Evolutionary conservation across 768 basidiomycete genomes (phyloP), one percentile per base, ranked within the genome.

Genomic region (Saitozyma podzolica): DNA sequence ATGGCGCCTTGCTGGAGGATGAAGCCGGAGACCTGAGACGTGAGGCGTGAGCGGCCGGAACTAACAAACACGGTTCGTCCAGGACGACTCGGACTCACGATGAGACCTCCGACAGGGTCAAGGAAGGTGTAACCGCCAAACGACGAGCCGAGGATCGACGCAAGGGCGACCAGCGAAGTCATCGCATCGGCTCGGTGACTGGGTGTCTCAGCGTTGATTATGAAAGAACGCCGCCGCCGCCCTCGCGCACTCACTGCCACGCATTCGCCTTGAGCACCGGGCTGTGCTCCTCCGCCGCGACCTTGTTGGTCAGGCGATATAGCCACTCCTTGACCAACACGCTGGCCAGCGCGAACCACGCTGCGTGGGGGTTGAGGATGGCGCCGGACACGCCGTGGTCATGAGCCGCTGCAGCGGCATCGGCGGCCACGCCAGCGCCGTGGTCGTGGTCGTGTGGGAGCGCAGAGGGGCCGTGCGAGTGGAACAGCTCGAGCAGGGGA

Each of bases 211-310:
- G 29, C 37, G 29, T 29, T 29, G 29, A 29, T 29, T 29, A 8
- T 50, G 49, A 52, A 20, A 3, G 11, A 47, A 17, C 2, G 37
- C 51, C 7, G 37, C 51, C 7, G 37, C 51, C 37, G 2, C 29
- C 2, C 29, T 29, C 11, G 17, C 20, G 3, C 10, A 75, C 77
- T 70, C 56, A 78, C 75, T 98, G 95, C 59, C 93, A 84, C 7
- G 95, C 96, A 77, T 98, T 99, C n/a, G 96, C 96, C 17, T 88
- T 82, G 56, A 99, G 81, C 0, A 99, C 96, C 5, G 91, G 90
- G 72, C 89, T 91, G 70, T 87, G 87, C 79, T 97, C 93, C 70
- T 91, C 86, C 61, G 91, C 87, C 10, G 95, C 96, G 40, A 99
- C 94, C 58, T 84, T 85, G 74, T 89, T 89, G 52, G 93, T 98